phyloP scores from a whole-genome alignment of 768 basidiomycete species.

The Mycena indigotica region DNA sequence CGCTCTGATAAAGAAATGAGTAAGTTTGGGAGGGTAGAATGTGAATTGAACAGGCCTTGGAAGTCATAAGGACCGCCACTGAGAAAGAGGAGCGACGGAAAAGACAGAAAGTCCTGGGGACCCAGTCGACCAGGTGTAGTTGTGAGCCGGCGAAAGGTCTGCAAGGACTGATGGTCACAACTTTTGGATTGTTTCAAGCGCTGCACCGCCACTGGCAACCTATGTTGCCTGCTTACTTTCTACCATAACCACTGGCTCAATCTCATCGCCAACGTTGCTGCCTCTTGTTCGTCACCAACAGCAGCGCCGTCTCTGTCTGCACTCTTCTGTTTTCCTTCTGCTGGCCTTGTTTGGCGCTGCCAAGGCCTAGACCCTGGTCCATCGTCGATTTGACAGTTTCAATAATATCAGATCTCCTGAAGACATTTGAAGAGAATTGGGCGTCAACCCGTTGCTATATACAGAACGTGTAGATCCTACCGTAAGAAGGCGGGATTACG shows the following conservation, averaged over 20 bases:
- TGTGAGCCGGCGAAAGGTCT: not conserved
- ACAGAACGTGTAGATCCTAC: too few species aligned
- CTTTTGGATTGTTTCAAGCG: not conserved
- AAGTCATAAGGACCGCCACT: conserved; percentile 23
- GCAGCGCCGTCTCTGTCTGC: not conserved
- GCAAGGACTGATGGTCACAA: not conserved
- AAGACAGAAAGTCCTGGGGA: conserved; percentile 22
- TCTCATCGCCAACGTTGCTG: too few species aligned
- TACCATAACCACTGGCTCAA: too few species aligned
- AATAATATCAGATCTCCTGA: too few species aligned
- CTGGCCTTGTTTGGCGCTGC: not conserved
- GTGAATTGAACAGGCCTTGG: conserved; percentile 7
- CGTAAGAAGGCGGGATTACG: too few species aligned
- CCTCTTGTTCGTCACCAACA: not conserved
- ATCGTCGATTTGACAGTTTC: too few species aligned
- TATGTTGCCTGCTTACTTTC: too few species aligned
- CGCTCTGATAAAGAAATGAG: conserved; percentile 13
- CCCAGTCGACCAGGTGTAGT: conserved; percentile 23
- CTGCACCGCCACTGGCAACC: too few species aligned
- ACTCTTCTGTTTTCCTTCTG: too few species aligned
- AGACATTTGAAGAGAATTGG: too few species aligned
- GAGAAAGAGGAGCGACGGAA: conserved; percentile 11
- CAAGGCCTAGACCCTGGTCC: not conserved
- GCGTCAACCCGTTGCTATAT: too few species aligned
- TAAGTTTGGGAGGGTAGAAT: not conserved